These are phyloP conservation scores for Dryas drummondii DNA, from an alignment of 306 rosid genomes.

Conservation along the genomic window DNA sequence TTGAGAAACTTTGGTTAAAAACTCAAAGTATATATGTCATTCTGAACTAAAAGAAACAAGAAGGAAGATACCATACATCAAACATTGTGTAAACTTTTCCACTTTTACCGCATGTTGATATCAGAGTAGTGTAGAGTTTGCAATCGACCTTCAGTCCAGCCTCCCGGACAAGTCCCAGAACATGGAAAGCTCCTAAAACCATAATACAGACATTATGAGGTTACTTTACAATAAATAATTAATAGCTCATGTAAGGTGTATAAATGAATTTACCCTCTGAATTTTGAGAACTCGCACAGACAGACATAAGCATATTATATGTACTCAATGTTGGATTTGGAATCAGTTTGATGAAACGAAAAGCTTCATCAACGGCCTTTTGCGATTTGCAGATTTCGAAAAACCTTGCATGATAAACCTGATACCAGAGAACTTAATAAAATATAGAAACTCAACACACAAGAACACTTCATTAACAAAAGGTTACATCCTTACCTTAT, in stretches of 20 bases:
- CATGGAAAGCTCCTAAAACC: constrained; percentile 85
- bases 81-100: constrained; percentile 94
- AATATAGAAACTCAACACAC: constrained; percentile 27
- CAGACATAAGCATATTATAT: constrained; percentile 96
- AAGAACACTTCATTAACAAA: constrained; percentile 28
- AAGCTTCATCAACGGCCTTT: constrained; percentile 90
- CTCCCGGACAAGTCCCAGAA: constrained; percentile 72
- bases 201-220: constrained; percentile 33
- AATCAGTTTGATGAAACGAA: constrained; percentile 72
- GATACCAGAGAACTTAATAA: constrained; percentile 39
- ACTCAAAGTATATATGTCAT: neutral
- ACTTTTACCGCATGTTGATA: constrained; percentile 90
- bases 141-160: constrained; percentile 83
- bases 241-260: constrained; percentile 13
- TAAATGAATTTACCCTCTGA: constrained; percentile 54
- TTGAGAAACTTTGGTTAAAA: neutral
- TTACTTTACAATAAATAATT: constrained; percentile 12
- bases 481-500: constrained; percentile 56
- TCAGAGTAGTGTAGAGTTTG: constrained; percentile 92
- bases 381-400: constrained; percentile 72
- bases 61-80: constrained; percentile 64
- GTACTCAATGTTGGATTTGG: constrained; percentile 87
- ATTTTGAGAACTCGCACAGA: constrained; percentile 76
- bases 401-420: constrained; percentile 94
- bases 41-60: constrained; percentile 15